A percentile compares a stretch with the other conserved stretches of the same genome.
phyloP scores from a whole-genome alignment of 2,329 filamentous ascomycete species.

The Tolypocladium album region DNA sequence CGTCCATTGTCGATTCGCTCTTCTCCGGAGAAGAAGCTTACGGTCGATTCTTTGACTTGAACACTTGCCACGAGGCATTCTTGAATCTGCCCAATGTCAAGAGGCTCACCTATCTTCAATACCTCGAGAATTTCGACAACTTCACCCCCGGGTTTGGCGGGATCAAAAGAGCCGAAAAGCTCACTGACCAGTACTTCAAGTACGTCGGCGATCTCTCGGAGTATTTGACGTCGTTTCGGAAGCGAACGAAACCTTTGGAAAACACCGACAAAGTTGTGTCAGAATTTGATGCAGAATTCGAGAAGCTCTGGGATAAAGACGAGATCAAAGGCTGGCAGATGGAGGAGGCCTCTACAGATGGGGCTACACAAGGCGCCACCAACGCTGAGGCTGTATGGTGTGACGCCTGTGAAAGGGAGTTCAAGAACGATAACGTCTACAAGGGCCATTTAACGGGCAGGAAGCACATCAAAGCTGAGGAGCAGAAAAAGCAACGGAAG shows the following conservation, averaged over 20 bases:
- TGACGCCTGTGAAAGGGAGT: conserved; percentile 84
- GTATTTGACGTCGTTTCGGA: conserved; percentile 84
- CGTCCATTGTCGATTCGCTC: conserved; percentile 71
- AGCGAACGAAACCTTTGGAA: conserved; percentile 74
- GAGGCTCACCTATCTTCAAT: conserved; percentile 81
- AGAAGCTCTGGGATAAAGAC: conserved; percentile 69
- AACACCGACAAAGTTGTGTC: conserved; percentile 69
- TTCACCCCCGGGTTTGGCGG: conserved; percentile 66
- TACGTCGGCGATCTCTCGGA: conserved; percentile 72
- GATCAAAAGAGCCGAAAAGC: conserved; percentile 71
- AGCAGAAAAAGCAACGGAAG: conserved; percentile 44
- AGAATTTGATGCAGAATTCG: conserved; percentile 75
- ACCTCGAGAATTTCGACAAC: conserved; percentile 80
- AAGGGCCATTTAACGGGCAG: conserved; percentile 80
- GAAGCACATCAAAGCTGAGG: conserved; percentile 81
- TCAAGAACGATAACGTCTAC: conserved; percentile 92
- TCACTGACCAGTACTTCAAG: conserved; percentile 85
- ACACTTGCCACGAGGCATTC: conserved; percentile 73
- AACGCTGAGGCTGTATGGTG: conserved; percentile 70
- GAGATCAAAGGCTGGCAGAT: conserved; percentile 69
- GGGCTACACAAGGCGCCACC: conserved; percentile 15
- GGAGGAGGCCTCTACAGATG: conserved; percentile 32
- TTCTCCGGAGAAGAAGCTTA: conserved; percentile 95
- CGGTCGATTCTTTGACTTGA: conserved; percentile 86
- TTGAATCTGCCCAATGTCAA: conserved; percentile 83